Evolutionary conservation across 352 stramenopile genomes (phyloP), one percentile per base, ranked within the genome.

Genomic region (Aphanomyces astaci): DNA sequence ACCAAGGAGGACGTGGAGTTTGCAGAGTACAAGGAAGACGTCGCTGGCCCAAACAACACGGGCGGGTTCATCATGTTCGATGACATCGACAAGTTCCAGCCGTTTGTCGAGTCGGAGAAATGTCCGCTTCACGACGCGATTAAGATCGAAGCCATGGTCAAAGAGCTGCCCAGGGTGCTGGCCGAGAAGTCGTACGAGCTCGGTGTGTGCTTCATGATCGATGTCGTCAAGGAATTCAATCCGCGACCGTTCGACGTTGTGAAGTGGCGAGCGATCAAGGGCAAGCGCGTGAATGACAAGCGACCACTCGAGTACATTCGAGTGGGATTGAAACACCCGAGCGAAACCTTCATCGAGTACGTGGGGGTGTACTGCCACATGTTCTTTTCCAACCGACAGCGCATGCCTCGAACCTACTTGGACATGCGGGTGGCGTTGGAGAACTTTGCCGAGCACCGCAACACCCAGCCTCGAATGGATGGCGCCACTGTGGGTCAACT

Each of bases 391-490:
- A 32, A 59, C 19, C 25, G 30, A 22, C 51, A 59, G 11, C 22
- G 30, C 19, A 22, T 22, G 13, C 51, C 51, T 9, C 22, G 15
- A 30, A 2, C 15, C 7, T 59, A 59, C 51, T 0, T 33, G 51
- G 5, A 59, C 17, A 40, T 59, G 51, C 15, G 24, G 25, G 25
- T 40, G 17, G 51, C 17, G 5, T 32, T 59, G 51, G 24, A 33
- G 9, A 59, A 59, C 30, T 59, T 59, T 59, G 51, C 51, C 30
- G 51, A 59, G 19, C 51, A 59, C n/a, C 51, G 30, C 4, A 17
- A 7, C 27, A 17, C 22, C 11, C 51, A 59, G 7, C 51, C 25
- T 15, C 51, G 51, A 15, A 22, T 59, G 25, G 13, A 32, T 32
- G 51, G 51, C 51, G 22, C 25, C 7, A 33, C 51, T n/a, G 51